Conservation (phyloP, 352 stramenopile species). For the Phytophthora megakarya region DNA sequence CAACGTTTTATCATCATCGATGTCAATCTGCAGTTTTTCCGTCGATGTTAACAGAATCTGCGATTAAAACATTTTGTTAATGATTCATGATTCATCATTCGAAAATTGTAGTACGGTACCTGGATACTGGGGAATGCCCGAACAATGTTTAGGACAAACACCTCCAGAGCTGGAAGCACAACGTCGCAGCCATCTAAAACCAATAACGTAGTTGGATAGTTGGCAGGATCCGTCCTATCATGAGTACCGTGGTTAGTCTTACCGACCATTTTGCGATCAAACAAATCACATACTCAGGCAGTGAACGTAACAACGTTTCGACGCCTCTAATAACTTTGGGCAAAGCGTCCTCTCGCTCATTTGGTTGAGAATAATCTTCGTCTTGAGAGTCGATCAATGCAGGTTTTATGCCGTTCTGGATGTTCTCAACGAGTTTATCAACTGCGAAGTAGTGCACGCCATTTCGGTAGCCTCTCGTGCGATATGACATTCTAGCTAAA, state of each 20-base stretch:
- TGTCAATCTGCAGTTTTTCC: constrained; percentile 33
- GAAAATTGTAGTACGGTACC: constrained; percentile 38
- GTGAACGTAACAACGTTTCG: constrained; percentile 35
- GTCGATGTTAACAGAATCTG: constrained; percentile 48
- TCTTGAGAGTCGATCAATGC: constrained; percentile 7
- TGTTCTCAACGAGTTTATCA: constrained; percentile 40
- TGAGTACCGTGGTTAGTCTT: constrained; percentile 17
- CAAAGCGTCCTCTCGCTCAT: constrained; percentile 35
- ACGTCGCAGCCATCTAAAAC: constrained; percentile 72
- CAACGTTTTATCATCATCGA: constrained; percentile 16
- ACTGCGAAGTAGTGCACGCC: constrained; percentile 66
- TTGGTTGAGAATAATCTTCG: constrained; percentile 6
- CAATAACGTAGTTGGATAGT: constrained; percentile 40
- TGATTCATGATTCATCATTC: background rate
- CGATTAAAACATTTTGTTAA: background rate
- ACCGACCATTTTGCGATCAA: background rate
- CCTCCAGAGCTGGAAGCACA: constrained; percentile 42
- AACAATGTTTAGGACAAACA: constrained; percentile 51
- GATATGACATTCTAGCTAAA: constrained; percentile 53
- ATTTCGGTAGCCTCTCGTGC: constrained; percentile 47
- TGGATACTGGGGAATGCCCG: constrained; percentile 48
- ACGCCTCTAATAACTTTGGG: constrained; percentile 34
- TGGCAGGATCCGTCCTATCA: constrained; percentile 23
- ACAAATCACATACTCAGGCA: constrained; percentile 40
- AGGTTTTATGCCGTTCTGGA: constrained; percentile 26